These are phyloP conservation scores for Sedum album DNA, from an alignment of 164 flowering plant genomes.

Conservation along the genomic window DNA sequence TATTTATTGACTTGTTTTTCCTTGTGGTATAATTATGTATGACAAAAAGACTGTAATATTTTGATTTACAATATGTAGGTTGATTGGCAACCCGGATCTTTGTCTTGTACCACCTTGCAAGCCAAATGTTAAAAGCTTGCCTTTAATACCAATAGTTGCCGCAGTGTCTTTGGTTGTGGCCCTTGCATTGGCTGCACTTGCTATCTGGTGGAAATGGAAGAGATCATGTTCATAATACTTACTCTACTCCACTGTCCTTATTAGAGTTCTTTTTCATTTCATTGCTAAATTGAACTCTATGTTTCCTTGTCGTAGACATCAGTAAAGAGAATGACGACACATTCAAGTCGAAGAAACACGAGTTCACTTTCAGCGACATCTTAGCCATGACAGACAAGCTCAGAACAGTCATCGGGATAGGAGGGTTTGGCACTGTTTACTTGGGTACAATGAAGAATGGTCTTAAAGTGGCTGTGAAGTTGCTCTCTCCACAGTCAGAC, in stretches of 20 bases:
- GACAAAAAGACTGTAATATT: neutral
- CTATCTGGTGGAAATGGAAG: neutral
- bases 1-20: neutral
- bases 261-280: neutral
- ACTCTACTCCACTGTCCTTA: too few relatives aligned
- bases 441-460: conserved; percentile 15
- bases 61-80: neutral
- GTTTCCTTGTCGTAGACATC: neutral
- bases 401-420: conserved; percentile 14
- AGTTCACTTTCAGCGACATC: conserved; percentile 15
- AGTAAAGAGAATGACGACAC: neutral
- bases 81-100: conserved; percentile 18
- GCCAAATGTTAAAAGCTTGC: conserved; percentile 6
- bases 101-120: conserved; percentile 13
- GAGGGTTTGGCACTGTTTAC: conserved; percentile 27
- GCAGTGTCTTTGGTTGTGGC: conserved; percentile 4
- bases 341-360: conserved; percentile 7
- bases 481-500: conserved; percentile 18
- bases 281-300: neutral
- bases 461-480: conserved; percentile 25
- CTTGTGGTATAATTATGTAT: neutral
- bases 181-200: conserved; percentile 7
- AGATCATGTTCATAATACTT: conserved; percentile 1
- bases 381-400: conserved; percentile 13
- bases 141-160: conserved; percentile 7